Evolutionary conservation across 257 asterid genomes (phyloP).

Genomic region (Rauvolfia tetraphylla): DNA sequence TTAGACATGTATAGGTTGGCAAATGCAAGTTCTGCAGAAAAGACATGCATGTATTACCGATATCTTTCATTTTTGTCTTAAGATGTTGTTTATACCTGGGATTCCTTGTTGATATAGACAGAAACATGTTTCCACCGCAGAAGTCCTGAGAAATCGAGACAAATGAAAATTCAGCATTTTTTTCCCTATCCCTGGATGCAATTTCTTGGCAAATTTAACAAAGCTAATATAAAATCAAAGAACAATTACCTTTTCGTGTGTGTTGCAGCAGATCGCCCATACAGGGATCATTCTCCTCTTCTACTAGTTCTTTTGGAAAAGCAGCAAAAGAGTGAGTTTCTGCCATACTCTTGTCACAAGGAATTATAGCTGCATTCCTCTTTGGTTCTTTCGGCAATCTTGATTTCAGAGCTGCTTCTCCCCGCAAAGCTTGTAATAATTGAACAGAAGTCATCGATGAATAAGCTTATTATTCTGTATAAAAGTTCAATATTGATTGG

Average conservation of each 20-base stretch:
- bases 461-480: no score
- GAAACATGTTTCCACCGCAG: conserved; percentile 64
- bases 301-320: conserved; percentile 33
- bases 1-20: conserved; percentile 15
- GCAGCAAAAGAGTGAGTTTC: conserved; percentile 38
- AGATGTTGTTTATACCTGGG: conserved; percentile 36
- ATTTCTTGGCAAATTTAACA: background rate
- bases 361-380: conserved; percentile 78
- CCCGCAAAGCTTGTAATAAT: conserved; percentile 56
- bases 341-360: conserved; percentile 53
- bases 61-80: background rate
- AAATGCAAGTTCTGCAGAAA: background rate
- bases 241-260: conserved; percentile 56
- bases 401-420: conserved; percentile 73
- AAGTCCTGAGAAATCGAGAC: conserved; percentile 42
- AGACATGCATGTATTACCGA: background rate
- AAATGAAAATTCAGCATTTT: background rate
- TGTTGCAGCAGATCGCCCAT: conserved; percentile 72
- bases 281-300: conserved; percentile 51
- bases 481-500: background rate
- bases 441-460: background rate
- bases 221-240: background rate
- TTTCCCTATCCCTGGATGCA: background rate
- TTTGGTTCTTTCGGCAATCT: conserved; percentile 74
- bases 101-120: conserved; percentile 59